These are phyloP conservation scores for Jimgerdemannia flammicorona DNA, from an alignment of 192 early-diverging fungal genomes.

Conservation along the genomic window DNA sequence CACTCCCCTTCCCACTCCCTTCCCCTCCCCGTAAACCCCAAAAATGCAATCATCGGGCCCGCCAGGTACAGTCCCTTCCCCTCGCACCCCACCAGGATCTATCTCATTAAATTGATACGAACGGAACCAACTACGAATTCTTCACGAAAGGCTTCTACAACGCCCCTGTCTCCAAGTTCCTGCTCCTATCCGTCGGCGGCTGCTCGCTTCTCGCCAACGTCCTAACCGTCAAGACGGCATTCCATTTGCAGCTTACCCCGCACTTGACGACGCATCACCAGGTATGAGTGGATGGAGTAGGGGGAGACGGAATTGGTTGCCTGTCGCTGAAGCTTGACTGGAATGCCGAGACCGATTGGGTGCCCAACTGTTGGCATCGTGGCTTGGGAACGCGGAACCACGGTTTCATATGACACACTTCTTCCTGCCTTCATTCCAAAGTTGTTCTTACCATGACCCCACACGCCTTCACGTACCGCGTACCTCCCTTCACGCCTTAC, in stretches of 20 bases:
- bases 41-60: neutral
- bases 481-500: neutral
- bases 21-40: neutral
- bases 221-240: conserved; percentile 46
- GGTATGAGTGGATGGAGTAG: conserved; percentile 28
- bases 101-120: no score
- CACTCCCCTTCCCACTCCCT: neutral
- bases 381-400: no score
- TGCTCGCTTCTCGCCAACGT: conserved; percentile 45
- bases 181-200: conserved; percentile 42
- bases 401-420: no score
- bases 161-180: conserved; percentile 56
- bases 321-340: no score
- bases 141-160: conserved; percentile 51
- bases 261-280: conserved; percentile 58
- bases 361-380: no score
- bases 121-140: neutral
- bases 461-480: no score
- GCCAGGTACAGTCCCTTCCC: neutral
- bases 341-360: no score
- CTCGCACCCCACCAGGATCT: no score
- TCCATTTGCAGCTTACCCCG: conserved; percentile 52
- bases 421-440: neutral
- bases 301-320: neutral
- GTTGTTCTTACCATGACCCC: neutral